Conservation (phyloP, 2,329 filamentous ascomycete species). For the Phaeophleospora eucalypticola region DNA sequence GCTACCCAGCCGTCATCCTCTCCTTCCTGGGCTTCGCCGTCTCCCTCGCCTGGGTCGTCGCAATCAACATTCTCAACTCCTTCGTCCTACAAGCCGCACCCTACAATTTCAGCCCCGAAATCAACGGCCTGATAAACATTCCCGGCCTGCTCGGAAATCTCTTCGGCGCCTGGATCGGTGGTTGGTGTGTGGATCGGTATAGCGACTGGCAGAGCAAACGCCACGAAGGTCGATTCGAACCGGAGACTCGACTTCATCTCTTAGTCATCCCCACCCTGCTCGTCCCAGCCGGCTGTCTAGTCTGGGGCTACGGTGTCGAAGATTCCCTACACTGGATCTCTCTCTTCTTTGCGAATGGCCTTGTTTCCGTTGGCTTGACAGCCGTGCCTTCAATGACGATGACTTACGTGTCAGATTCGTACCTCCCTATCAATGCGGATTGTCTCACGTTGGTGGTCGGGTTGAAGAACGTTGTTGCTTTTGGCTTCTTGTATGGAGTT, state of each 20-base stretch:
- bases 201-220: slow-evolving; percentile 39
- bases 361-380: slow-evolving; percentile 44
- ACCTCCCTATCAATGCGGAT: slow-evolving; percentile 36
- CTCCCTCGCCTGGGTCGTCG: slow-evolving; percentile 36
- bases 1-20: slow-evolving; percentile 37
- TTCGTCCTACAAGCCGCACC: slow-evolving; percentile 40
- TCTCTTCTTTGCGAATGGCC: slow-evolving; percentile 46
- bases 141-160: slow-evolving; percentile 43
- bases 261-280: slow-evolving; percentile 40
- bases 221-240: slow-evolving; percentile 44
- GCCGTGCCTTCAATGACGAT: slow-evolving; percentile 42
- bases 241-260: slow-evolving; percentile 43
- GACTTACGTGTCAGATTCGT: slow-evolving; percentile 43
- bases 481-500: slow-evolving; percentile 46
- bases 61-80: slow-evolving; percentile 38
- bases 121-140: slow-evolving; percentile 40
- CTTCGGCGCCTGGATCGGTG: slow-evolving; percentile 41
- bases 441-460: slow-evolving; percentile 38
- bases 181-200: slow-evolving; percentile 42
- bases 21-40: slow-evolving; percentile 38
- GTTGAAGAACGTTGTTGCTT: slow-evolving; percentile 44
- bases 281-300: slow-evolving; percentile 41
- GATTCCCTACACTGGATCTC: slow-evolving; percentile 41
- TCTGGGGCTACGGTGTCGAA: slow-evolving; percentile 45
- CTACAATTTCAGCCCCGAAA: slow-evolving; percentile 34